Evolutionary conservation across 2,329 filamentous ascomycete species (phyloP).

Genomic region (Stemphylium vesicarium): DNA sequence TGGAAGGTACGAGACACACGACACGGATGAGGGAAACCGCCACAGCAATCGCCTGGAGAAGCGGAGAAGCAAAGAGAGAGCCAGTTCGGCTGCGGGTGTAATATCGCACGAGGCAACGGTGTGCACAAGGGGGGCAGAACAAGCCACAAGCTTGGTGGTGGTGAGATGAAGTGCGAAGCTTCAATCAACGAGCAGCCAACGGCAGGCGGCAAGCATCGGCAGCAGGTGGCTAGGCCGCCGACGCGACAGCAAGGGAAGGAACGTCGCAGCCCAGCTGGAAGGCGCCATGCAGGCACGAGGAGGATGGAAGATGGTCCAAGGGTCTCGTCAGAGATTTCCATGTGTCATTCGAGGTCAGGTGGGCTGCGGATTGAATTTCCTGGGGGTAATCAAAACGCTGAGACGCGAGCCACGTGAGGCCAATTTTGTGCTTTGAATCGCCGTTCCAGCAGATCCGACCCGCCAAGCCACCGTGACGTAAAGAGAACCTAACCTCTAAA

Average conservation of each 20-base stretch:
- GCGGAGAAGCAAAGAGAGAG: constrained; percentile 15
- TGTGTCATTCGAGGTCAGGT: constrained; percentile 35
- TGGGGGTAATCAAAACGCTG: constrained; percentile 24
- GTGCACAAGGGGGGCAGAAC: background rate
- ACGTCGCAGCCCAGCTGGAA: constrained; percentile 18
- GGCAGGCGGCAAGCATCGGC: constrained; percentile 23
- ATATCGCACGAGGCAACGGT: constrained; percentile 11
- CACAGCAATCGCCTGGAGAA: constrained; percentile 11
- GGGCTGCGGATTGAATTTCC: constrained; percentile 19
- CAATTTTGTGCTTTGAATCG: constrained; percentile 22
- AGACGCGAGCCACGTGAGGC: constrained; percentile 21
- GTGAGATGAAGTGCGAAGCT: constrained; percentile 19
- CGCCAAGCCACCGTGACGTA: constrained; percentile 31
- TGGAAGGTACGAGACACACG: constrained; percentile 28
- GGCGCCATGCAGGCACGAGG: constrained; percentile 31
- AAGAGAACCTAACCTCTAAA: constrained; percentile 28
- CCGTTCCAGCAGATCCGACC: constrained; percentile 11
- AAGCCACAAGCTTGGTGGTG: constrained; percentile 2
- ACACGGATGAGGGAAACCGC: constrained; percentile 23
- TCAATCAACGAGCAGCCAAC: constrained; percentile 16
- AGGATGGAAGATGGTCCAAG: constrained; percentile 28
- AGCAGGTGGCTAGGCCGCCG: constrained; percentile 9
- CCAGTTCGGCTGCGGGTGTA: background rate
- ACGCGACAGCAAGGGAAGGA: constrained; percentile 20
- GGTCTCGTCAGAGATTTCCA: constrained; percentile 34